Evolutionary conservation across 2,329 filamentous ascomycete genomes (phyloP).

Genomic region (Pyrenochaeta sp.): DNA sequence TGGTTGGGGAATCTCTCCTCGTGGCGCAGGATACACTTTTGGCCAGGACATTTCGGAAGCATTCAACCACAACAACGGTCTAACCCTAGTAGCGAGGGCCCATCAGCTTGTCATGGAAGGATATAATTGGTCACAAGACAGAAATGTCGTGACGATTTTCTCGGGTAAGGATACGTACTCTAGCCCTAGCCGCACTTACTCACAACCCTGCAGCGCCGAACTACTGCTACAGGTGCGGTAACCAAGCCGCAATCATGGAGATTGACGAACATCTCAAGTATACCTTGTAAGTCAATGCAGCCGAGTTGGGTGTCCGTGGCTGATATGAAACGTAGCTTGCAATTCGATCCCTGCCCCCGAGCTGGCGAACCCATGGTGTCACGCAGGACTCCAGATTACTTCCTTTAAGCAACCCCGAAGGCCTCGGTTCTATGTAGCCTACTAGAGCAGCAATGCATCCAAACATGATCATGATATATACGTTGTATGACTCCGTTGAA

Average conservation of each 20-base stretch:
- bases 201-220: conserved; percentile 57
- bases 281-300: conserved; percentile 81
- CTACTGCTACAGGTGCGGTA: conserved; percentile 98
- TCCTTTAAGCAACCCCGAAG: conserved; percentile 70
- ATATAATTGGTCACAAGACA: conserved; percentile 99
- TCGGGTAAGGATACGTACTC: conserved; percentile 62
- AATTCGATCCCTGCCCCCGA: conserved; percentile 98
- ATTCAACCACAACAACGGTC: conserved; percentile 98
- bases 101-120: conserved; percentile 99
- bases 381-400: conserved; percentile 93
- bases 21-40: conserved; percentile 94
- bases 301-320: conserved; percentile 3
- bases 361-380: conserved; percentile 99
- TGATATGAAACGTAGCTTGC: conserved; percentile 72
- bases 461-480: conserved; percentile 13
- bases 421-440: conserved; percentile 29
- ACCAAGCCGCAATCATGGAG: conserved; percentile 99
- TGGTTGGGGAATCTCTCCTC: conserved; percentile 94
- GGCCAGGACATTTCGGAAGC: conserved; percentile 98
- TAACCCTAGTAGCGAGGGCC: conserved; percentile 93
- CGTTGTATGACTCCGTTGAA: conserved; percentile 15
- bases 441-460: conserved; percentile 16
- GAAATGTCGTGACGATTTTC: conserved; percentile 99
- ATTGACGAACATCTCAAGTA: conserved; percentile 99
- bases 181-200: conserved; percentile 21